These are phyloP conservation scores for Stenogyne calaminthoides DNA, from an alignment of 305 asterid genomes.

Conservation along the genomic window DNA sequence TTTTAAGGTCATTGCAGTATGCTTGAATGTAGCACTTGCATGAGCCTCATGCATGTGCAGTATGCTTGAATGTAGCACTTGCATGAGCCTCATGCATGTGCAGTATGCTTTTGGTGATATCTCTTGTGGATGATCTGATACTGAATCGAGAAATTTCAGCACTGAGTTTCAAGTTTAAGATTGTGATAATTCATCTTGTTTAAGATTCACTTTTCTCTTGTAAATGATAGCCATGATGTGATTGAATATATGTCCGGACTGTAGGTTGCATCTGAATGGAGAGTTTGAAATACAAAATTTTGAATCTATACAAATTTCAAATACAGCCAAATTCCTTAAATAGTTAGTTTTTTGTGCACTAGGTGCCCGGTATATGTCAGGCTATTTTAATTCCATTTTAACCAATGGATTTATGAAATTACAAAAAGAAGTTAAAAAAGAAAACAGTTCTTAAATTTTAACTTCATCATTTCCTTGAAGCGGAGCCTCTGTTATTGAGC, in stretches of 20 bases:
- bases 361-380: no score
- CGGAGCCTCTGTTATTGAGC: constrained; percentile 57
- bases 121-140: not conserved
- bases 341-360: no score
- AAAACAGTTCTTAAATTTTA: not conserved
- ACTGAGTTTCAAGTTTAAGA: not conserved
- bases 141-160: not conserved
- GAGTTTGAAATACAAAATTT: not conserved
- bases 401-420: constrained; percentile 27
- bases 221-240: not conserved
- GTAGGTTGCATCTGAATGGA: not conserved
- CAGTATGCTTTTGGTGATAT: not conserved
- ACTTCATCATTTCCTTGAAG: constrained; percentile 39
- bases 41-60: not conserved
- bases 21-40: not conserved
- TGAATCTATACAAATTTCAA: not conserved
- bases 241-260: not conserved
- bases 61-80: no score
- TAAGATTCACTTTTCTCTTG: not conserved
- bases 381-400: no score
- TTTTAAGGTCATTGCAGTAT: not conserved
- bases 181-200: not conserved
- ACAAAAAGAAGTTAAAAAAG: not conserved
- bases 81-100: no score
- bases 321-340: not conserved